Conservation (phyloP, 2,329 filamentous ascomycete genomes). For the Fusarium circinatum region DNA sequence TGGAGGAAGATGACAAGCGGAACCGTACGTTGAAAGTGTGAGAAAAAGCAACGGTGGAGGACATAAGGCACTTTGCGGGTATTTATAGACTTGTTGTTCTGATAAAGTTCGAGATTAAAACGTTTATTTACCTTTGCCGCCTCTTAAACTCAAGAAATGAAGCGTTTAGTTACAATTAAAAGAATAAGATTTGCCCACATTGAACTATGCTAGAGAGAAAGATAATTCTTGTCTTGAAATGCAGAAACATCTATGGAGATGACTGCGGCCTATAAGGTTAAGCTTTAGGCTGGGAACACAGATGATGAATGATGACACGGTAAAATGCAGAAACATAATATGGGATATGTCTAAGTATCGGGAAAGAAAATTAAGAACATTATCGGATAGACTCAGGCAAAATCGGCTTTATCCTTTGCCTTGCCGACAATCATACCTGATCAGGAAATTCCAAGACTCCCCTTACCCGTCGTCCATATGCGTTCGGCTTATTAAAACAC, state of each 20-base stretch:
- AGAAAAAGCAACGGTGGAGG: not conserved
- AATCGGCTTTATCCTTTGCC: not conserved
- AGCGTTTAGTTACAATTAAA: no score
- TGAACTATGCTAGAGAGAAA: not conserved
- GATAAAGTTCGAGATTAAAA: not conserved
- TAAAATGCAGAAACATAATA: accelerated
- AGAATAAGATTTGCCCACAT: not conserved
- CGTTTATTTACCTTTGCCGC: not conserved
- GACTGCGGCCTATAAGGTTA: no score
- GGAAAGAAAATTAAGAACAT: accelerated
- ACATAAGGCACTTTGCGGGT: accelerated
- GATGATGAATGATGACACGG: no score
- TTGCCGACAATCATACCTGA: not conserved
- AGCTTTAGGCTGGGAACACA: no score
- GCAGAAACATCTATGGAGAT: no score
- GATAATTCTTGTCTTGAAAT: no score
- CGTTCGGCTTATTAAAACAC: not conserved
- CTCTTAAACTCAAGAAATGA: not conserved
- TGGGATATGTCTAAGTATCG: not conserved
- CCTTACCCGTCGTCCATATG: not conserved
- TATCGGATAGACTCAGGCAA: not conserved
- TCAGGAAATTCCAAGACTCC: no score
- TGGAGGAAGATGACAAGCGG: no score
- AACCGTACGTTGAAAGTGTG: accelerated
- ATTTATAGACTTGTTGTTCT: not conserved